Conservation (phyloP, 139 green algal genomes). For the Pleodorina starrii region DNA sequence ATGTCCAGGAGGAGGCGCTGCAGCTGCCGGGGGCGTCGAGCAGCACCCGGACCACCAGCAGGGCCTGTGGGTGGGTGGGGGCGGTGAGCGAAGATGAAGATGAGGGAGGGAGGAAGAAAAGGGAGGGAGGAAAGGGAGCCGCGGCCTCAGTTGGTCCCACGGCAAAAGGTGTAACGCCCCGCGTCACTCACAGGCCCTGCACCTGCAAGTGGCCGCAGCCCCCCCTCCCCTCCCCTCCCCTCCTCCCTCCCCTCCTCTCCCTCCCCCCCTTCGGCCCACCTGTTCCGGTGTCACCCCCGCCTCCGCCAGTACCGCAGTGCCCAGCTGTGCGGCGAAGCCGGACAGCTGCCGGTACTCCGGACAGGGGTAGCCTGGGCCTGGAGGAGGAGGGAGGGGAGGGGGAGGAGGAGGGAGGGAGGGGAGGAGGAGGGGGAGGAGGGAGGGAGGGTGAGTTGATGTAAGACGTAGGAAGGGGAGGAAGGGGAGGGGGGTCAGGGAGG, state of each 20-base stretch:
- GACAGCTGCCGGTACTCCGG: not conserved
- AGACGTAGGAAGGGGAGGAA: no score
- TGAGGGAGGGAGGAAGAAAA: not conserved
- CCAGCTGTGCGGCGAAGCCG: not conserved
- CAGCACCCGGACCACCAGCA: slow-evolving; percentile 19
- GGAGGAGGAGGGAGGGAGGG: no score
- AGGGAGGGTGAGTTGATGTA: no score
- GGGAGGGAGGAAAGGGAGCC: not conserved
- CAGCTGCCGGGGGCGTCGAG: slow-evolving; percentile 26
- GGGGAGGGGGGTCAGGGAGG: no score
- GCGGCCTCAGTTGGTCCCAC: not conserved
- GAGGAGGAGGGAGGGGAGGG: no score
- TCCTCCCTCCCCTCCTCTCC: no score
- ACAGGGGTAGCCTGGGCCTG: not conserved
- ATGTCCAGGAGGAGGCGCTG: slow-evolving; percentile 11
- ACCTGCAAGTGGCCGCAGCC: no score
- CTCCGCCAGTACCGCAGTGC: slow-evolving; percentile 1
- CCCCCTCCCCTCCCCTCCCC: no score
- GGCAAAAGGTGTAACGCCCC: no score
- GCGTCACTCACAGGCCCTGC: no score
- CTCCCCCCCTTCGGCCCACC: not conserved
- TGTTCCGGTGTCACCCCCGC: not conserved
- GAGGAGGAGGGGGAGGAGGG: no score
- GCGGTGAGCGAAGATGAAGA: no score
- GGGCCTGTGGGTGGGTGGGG: not conserved